Base-by-base conservation (phyloP, 768 basidiomycete genomes). In the Sporobolomyces pararoseus region DNA sequence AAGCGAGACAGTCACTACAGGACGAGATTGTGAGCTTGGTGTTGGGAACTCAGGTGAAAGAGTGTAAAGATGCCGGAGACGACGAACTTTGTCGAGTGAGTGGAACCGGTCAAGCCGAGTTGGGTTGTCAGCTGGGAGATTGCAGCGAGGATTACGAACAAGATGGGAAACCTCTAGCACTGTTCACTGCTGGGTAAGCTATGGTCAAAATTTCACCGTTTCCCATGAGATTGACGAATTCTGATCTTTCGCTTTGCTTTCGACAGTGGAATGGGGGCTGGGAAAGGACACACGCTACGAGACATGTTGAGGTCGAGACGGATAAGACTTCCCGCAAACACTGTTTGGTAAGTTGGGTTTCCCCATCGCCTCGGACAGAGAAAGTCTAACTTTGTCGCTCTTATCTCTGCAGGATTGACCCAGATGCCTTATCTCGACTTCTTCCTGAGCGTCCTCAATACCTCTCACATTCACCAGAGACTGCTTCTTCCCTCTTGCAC, bases 111-210 rank as follows among this genome's bases (percentile, higher is more conserved):
- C 44, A 61, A 12, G 59, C 44, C 27, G 59, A 61, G 32, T 25
- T 61, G 29, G 59, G 59, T 23, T 61, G 59, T 49, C 29, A 49
- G 32, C 25, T 61, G 29, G 59, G 59, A 14, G 44, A 61, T 27
- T 49, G 58, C 12, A 39, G 44, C 16, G 58, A 50, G 23, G 44
- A 65, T 19, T 37, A 39, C 19, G 58, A 50, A 27, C 34, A 65
- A 29, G 37, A 37, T 19, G 61, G 50, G 21, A 54, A 52, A 37
- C 76, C 77, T 0, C 54, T 72, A 12, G 78, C 76, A 6, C 64
- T 78, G 6, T 78, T 78, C 44, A 78, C 78, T 1, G 75, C 74
- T 7, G 78, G 78, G 54, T 77, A 66, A 27, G 76, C 72, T 66
- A 52, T 49, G 16, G 12, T 17, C 2, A 13, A 19, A 14, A 14